phyloP scores from a whole-genome alignment of 768 basidiomycete genomes.

The Russula sp. region DNA sequence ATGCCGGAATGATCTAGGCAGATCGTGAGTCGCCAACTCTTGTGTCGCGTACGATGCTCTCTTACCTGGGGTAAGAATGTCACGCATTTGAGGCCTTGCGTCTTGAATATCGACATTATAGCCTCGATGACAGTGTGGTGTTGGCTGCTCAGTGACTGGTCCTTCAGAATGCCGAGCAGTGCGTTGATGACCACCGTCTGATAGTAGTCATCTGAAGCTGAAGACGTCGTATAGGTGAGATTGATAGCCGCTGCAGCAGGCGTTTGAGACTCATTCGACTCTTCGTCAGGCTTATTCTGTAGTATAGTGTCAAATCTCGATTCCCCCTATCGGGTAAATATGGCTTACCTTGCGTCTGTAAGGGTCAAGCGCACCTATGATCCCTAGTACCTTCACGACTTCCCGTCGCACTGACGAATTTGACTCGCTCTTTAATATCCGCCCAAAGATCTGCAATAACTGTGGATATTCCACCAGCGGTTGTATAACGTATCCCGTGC shows the following conservation, averaged over 20 bases:
- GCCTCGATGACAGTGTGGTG: slow-evolving; percentile 95
- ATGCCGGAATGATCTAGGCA: slow-evolving; percentile 85
- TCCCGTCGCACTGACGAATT: slow-evolving; percentile 69
- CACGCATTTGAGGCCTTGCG: slow-evolving; percentile 93
- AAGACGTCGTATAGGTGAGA: slow-evolving; percentile 50
- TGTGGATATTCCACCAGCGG: slow-evolving; percentile 90
- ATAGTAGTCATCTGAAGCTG: slow-evolving; percentile 89
- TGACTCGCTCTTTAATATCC: slow-evolving; percentile 78
- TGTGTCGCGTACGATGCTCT: background rate
- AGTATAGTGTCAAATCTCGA: background rate
- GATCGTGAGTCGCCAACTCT: background rate
- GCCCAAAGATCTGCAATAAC: slow-evolving; percentile 75
- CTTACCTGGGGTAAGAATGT: slow-evolving; percentile 86
- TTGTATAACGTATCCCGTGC: slow-evolving; percentile 89
- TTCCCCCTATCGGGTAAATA: background rate
- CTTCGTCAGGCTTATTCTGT: slow-evolving; percentile 58
- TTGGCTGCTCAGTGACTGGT: slow-evolving; percentile 76
- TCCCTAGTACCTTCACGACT: slow-evolving; percentile 90
- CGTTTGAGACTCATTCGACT: slow-evolving; percentile 42
- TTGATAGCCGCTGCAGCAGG: slow-evolving; percentile 60
- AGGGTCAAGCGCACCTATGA: slow-evolving; percentile 92
- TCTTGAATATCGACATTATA: slow-evolving; percentile 98
- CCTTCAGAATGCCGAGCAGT: slow-evolving; percentile 79
- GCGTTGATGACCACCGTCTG: slow-evolving; percentile 92
- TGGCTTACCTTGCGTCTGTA: slow-evolving; percentile 79